Conservation (phyloP, 2,329 filamentous ascomycete genomes). For the Podosphaera aphanis region DNA sequence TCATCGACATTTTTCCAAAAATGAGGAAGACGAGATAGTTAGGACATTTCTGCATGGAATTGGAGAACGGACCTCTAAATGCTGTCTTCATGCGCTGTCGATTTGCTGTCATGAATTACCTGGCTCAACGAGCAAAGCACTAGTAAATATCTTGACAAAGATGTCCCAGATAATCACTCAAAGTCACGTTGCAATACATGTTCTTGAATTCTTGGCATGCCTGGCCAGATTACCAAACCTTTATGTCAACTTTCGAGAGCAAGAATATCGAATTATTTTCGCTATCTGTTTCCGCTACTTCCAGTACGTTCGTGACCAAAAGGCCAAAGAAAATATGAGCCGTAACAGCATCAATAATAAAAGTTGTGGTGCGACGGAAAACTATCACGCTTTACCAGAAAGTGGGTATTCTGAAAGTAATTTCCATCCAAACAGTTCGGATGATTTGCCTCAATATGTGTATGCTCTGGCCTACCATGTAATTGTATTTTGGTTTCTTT, state of each 20-base stretch:
- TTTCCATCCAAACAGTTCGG: constrained; percentile 23
- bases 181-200: constrained; percentile 74
- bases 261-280: constrained; percentile 85
- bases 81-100: constrained; percentile 81
- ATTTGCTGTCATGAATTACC: constrained; percentile 92
- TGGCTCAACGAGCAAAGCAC: constrained; percentile 59
- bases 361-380: constrained; percentile 7
- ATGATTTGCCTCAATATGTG: constrained; percentile 79
- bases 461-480: constrained; percentile 86
- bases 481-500: constrained; percentile 91
- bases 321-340: constrained; percentile 17
- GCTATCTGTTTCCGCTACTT: constrained; percentile 87
- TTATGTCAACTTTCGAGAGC: constrained; percentile 70
- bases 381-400: constrained; percentile 18
- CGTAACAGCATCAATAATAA: constrained; percentile 18
- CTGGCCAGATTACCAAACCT: constrained; percentile 65
- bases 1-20: constrained; percentile 60
- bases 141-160: constrained; percentile 69
- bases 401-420: constrained; percentile 21
- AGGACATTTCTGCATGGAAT: constrained; percentile 71
- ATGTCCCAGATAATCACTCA: constrained; percentile 96
- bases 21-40: constrained; percentile 75
- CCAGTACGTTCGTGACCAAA: constrained; percentile 56
- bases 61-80: constrained; percentile 67
- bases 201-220: constrained; percentile 82